Evolutionary conservation across 352 stramenopile species (phyloP).

Genomic region (Globisporangium viniferum): DNA sequence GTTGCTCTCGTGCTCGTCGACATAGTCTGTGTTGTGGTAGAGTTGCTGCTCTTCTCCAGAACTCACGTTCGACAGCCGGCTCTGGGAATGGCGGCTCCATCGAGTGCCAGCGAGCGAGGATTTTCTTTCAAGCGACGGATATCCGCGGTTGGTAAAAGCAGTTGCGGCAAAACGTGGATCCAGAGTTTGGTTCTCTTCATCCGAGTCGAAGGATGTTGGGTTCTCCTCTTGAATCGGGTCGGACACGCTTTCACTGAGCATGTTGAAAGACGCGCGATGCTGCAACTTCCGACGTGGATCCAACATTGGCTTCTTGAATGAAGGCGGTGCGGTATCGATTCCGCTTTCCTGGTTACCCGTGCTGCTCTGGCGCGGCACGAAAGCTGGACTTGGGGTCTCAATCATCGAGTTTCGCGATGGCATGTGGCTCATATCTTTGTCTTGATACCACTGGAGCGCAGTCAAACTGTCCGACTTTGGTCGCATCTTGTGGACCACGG

Average conservation of each 20-base stretch:
- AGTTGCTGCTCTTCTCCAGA: constrained; percentile 23
- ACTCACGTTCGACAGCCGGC: constrained; percentile 25
- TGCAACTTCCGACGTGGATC: constrained; percentile 67
- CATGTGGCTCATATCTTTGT: constrained; percentile 3
- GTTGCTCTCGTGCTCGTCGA: constrained; percentile 32
- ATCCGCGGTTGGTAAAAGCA: background rate
- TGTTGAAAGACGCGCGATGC: constrained; percentile 56
- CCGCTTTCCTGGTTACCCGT: constrained; percentile 18
- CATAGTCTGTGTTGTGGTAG: background rate
- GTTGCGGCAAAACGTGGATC: background rate
- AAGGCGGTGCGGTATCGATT: constrained; percentile 17
- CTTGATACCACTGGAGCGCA: constrained; percentile 16
- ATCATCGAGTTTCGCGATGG: constrained; percentile 31
- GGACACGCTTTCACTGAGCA: constrained; percentile 51
- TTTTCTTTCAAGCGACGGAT: constrained; percentile 19
- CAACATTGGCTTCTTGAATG: constrained; percentile 29
- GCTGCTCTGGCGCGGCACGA: constrained; percentile 6
- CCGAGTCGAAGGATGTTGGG: constrained; percentile 45
- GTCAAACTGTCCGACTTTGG: constrained; percentile 50
- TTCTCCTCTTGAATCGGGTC: constrained; percentile 67
- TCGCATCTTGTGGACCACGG: constrained; percentile 27
- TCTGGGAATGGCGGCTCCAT: constrained; percentile 19
- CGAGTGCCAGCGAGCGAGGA: constrained; percentile 20
- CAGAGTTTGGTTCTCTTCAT: constrained; percentile 30
- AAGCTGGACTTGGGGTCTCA: constrained; percentile 22